phyloP scores from a whole-genome alignment of 2,329 filamentous ascomycete genomes.

The Pseudogymnoascus sp. region DNA sequence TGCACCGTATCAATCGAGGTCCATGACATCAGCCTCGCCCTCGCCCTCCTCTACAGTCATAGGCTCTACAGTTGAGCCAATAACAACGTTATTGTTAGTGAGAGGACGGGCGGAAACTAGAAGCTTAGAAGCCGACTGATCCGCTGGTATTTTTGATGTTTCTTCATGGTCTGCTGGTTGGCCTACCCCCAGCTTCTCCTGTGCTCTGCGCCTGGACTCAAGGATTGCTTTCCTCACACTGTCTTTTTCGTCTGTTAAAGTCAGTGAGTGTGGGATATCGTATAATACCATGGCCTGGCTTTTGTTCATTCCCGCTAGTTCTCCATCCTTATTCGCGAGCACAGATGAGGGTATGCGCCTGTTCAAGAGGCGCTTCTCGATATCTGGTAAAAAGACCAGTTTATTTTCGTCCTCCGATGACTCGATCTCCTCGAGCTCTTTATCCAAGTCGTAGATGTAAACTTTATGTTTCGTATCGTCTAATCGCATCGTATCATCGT shows the following conservation, averaged over 20 bases:
- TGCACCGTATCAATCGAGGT: conserved; percentile 2
- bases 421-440: conserved; percentile 67
- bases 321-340: conserved; percentile 47
- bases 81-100: background rate
- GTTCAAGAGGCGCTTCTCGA: conserved; percentile 68
- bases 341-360: conserved; percentile 57
- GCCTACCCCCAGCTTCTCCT: conserved; percentile 39
- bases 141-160: background rate
- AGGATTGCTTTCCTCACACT: conserved; percentile 75
- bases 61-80: background rate
- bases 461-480: conserved; percentile 79
- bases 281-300: conserved; percentile 71
- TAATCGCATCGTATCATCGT: conserved; percentile 65
- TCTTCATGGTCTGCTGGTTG: background rate
- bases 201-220: conserved; percentile 61
- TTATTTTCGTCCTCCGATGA: conserved; percentile 48
- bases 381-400: conserved; percentile 74
- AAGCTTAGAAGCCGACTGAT: background rate
- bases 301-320: conserved; percentile 43
- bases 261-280: conserved; percentile 65
- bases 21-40: background rate
- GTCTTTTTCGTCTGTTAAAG: conserved; percentile 64
- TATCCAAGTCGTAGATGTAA: conserved; percentile 85
- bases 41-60: background rate
- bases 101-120: background rate